phyloP scores from a whole-genome alignment of 768 basidiomycete genomes.

The Tulasnella sp. region DNA sequence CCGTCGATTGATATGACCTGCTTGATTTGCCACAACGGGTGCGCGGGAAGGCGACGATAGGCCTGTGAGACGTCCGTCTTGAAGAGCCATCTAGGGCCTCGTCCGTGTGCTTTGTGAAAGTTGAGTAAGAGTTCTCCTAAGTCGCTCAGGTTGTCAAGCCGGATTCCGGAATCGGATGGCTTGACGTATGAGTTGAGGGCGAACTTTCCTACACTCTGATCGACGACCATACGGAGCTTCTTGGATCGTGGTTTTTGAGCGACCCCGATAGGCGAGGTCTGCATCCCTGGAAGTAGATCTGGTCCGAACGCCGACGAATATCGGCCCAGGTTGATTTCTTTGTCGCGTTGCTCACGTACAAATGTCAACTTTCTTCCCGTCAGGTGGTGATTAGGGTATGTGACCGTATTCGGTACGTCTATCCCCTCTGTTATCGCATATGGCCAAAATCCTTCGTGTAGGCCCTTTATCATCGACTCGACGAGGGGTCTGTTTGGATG shows the following conservation, averaged over 20 bases:
- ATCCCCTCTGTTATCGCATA: slow-evolving; percentile 25
- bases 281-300: slow-evolving; percentile 37
- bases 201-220: slow-evolving; percentile 31
- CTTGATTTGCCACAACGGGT: slow-evolving; percentile 34
- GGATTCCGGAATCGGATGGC: slow-evolving; percentile 23
- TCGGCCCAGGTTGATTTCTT: slow-evolving; percentile 20
- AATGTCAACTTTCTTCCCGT: slow-evolving; percentile 21
- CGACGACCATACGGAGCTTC: slow-evolving; percentile 31
- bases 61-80: slow-evolving; percentile 34
- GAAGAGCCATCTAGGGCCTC: slow-evolving; percentile 20
- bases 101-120: slow-evolving; percentile 10
- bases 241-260: slow-evolving; percentile 30
- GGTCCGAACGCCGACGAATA: slow-evolving; percentile 28
- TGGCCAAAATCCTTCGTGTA: slow-evolving; percentile 40
- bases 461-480: slow-evolving; percentile 24
- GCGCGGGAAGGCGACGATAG: slow-evolving; percentile 30
- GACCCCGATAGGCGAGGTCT: slow-evolving; percentile 30
- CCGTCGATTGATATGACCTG: slow-evolving; percentile 29
- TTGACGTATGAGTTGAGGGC: slow-evolving; percentile 33
- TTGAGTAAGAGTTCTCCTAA: neutral
- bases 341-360: slow-evolving; percentile 23
- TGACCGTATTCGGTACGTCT: slow-evolving; percentile 23
- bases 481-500: slow-evolving; percentile 36
- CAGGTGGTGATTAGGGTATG: slow-evolving; percentile 17
- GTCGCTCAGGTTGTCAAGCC: slow-evolving; percentile 31